Percentiles rank a stretch among this genome's conserved stretches.
Evolutionary conservation across 2,329 filamentous ascomycete genomes (phyloP).

Genomic region (Hymenoscyphus scutula): DNA sequence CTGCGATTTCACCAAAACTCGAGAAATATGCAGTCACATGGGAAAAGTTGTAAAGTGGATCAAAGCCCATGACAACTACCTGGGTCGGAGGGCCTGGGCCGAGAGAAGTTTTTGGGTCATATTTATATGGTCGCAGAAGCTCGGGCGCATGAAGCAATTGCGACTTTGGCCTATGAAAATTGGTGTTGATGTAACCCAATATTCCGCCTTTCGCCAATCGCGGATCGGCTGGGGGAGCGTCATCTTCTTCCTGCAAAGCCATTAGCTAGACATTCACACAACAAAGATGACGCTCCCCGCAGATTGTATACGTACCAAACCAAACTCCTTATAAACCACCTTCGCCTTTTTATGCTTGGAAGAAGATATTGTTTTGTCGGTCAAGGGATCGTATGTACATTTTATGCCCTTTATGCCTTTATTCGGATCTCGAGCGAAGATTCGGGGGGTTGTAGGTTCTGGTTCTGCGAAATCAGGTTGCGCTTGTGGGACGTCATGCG

Average conservation of each 20-base stretch:
- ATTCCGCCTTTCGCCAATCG: constrained; percentile 69
- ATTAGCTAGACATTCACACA: constrained; percentile 57
- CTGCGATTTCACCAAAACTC: constrained; percentile 81
- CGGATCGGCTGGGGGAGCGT: constrained; percentile 76
- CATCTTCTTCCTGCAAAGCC: constrained; percentile 70
- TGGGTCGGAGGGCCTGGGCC: constrained; percentile 87
- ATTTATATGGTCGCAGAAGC: constrained; percentile 75
- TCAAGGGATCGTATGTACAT: constrained; percentile 58
- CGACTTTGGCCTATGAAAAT: constrained; percentile 67
- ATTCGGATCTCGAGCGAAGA: constrained; percentile 56
- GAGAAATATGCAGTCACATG: constrained; percentile 75
- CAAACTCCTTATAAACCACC: constrained; percentile 62
- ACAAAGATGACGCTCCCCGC: constrained; percentile 61
- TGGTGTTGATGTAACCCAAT: constrained; percentile 65
- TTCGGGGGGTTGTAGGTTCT: constrained; percentile 28
- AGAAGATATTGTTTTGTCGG: constrained; percentile 41
- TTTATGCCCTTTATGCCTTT: constrained; percentile 54
- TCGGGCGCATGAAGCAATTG: constrained; percentile 73
- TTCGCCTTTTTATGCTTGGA: constrained; percentile 56
- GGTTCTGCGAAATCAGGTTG: constrained; percentile 26
- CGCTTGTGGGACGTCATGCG: constrained; percentile 34
- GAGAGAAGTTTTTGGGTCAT: constrained; percentile 79
- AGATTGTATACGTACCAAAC: constrained; percentile 58
- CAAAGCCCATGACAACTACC: constrained; percentile 93
- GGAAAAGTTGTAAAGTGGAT: constrained; percentile 78